Conservation (phyloP, 225 moss, liverwort and hornwort genomes). For the Climacium dendroides region DNA sequence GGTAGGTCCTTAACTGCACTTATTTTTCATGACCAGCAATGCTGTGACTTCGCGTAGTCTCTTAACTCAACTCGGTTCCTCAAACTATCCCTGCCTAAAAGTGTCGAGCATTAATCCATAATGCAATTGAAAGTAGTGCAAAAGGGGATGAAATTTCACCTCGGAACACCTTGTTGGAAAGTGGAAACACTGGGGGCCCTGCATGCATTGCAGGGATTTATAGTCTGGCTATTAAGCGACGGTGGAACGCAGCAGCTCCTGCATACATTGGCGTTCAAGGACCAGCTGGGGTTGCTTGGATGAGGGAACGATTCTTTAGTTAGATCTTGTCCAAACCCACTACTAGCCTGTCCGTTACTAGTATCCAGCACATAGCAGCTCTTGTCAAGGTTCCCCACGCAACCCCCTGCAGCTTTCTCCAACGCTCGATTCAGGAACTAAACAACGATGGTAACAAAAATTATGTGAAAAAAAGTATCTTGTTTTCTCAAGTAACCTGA, state of each 20-base stretch:
- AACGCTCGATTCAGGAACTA: background rate
- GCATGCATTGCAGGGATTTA: background rate
- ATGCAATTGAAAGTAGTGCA: background rate
- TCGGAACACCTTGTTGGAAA: conserved; percentile 2
- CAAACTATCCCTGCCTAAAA: background rate
- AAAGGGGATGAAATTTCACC: background rate
- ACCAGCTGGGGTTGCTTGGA: conserved; percentile 4
- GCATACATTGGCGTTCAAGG: background rate
- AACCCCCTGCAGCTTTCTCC: conserved; percentile 2
- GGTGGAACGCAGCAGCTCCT: background rate
- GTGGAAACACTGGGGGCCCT: background rate
- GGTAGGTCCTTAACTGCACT: background rate
- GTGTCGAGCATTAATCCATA: background rate
- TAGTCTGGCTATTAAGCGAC: background rate
- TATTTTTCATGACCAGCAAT: background rate
- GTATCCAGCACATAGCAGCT: background rate
- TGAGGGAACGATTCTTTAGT: background rate
- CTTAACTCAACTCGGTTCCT: background rate
- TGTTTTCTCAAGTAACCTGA: background rate
- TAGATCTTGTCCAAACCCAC: background rate
- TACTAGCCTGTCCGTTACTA: background rate
- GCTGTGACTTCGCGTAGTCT: background rate
- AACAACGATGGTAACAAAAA: background rate
- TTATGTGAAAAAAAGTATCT: background rate
- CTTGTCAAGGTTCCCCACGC: conserved; percentile 1